These are phyloP conservation scores for Mycena polygramma DNA, from an alignment of 768 basidiomycete genomes.

Conservation along the genomic window DNA sequence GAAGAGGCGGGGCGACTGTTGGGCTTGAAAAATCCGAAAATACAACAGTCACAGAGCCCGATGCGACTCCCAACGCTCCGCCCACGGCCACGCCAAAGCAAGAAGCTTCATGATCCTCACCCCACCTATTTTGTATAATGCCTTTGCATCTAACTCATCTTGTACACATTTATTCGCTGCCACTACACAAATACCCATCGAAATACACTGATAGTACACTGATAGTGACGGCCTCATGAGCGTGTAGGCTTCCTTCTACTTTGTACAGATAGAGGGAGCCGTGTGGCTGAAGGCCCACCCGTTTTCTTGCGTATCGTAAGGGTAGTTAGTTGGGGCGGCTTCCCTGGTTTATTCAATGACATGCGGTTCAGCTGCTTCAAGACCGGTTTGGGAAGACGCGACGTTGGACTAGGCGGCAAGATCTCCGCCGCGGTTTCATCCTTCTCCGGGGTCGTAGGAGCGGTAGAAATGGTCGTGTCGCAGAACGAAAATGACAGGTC, in stretches of 20 bases:
- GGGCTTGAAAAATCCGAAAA: slow-evolving; percentile 3
- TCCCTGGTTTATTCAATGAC: slow-evolving; percentile 33
- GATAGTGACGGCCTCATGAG: slow-evolving; percentile 20
- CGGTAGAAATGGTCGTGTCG: slow-evolving; percentile 10
- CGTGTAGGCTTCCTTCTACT: slow-evolving; percentile 22
- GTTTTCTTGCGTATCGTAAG: slow-evolving; percentile 25
- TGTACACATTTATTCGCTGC: slow-evolving; percentile 27
- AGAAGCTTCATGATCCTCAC: slow-evolving; percentile 9
- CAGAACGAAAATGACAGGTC: slow-evolving; percentile 30
- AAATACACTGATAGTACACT: slow-evolving; percentile 16
- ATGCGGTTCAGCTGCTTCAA: slow-evolving; percentile 40
- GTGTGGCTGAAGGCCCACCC: slow-evolving; percentile 20
- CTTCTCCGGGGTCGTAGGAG: slow-evolving; percentile 14
- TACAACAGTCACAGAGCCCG: slow-evolving; percentile 1
- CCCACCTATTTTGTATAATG: neutral
- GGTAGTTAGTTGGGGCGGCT: slow-evolving; percentile 12
- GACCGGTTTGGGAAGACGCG: slow-evolving; percentile 43
- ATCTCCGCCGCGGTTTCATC: slow-evolving; percentile 4
- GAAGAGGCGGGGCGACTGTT: slow-evolving; percentile 35
- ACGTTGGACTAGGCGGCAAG: slow-evolving; percentile 28
- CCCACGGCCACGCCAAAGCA: slow-evolving; percentile 14
- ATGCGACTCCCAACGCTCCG: slow-evolving; percentile 7
- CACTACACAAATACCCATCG: slow-evolving; percentile 17
- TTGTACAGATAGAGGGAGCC: slow-evolving; percentile 22
- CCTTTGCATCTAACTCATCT: neutral